Evolutionary conservation across 2,329 filamentous ascomycete species (phyloP), one percentile per base, ranked within the genome.

Genomic region (Drechslera avenae): DNA sequence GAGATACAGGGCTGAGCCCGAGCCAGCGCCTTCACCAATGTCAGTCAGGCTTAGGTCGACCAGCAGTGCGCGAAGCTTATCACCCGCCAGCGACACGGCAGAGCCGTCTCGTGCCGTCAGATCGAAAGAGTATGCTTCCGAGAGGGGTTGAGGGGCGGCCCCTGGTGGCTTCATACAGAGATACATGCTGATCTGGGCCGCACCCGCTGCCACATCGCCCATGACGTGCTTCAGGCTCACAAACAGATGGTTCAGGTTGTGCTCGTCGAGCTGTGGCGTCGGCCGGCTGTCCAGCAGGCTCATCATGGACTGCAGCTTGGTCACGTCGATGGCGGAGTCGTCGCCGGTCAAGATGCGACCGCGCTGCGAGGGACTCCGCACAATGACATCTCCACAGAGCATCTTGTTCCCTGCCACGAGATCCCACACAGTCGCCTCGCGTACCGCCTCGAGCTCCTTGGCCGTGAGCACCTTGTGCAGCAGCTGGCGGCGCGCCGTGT

Each of bases 371-470:
- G 94, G 91, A 73, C 95, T 94, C 23, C 94, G 86, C 52, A 99
- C 94, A 70, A 99, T 96, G 39, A 99, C 89, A 69, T 97, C 92
- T 42, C 91, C 91, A 54, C 87, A 91, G 46, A 97, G 88, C 66
- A 97, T 83, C 76, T 97, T 97, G 76, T 99, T 99, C 36, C 93
- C 93, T 35, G 83, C 86, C 2, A 97, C 93, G 41, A 99, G 79
- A 66, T 97, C 91, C 94, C 95, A 99, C 0, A 99, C 91, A 0
- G 91, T 95, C 71, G 89, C 88, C 71, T 97, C 90, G 52, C 94
- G 87, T 53, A 97, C 78, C 31, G 78, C 79, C n/a, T 84, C 80
- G 66, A 95, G 86, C 75, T 99, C 94, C 72, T 89, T 86, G 18
- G 84, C 83, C 0, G 95, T 99, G 50, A 99, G 83, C 8, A 99